These are phyloP conservation scores for Apocynum venetum DNA, from an alignment of 257 asterid genomes.

Conservation along the genomic window DNA sequence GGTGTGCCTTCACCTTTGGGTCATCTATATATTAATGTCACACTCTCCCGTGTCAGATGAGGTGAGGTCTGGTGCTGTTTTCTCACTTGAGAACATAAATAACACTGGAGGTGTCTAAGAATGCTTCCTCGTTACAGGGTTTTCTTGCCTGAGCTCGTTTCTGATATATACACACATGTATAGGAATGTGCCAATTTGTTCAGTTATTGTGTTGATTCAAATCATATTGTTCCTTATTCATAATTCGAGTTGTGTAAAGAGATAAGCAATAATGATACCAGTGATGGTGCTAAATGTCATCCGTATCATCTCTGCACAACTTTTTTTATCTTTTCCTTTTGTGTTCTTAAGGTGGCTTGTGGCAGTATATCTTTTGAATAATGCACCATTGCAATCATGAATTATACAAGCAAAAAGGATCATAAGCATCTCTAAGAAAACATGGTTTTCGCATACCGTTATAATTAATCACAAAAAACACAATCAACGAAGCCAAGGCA, in stretches of 20 bases:
- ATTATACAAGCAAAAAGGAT: background rate
- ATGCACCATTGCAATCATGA: background rate
- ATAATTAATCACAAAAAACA: background rate
- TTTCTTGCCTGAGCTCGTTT: background rate
- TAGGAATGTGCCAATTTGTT: slow-evolving; percentile 7
- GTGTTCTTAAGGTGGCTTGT: too few species aligned
- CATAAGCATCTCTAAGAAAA: background rate
- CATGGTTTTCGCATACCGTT: background rate
- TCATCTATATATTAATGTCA: slow-evolving; percentile 58
- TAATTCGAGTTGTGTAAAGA: background rate
- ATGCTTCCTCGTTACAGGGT: background rate
- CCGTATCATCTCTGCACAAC: too few species aligned
- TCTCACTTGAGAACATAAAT: slow-evolving; percentile 82
- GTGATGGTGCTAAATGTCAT: too few species aligned
- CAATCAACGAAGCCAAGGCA: background rate
- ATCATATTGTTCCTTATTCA: background rate
- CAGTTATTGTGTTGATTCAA: background rate
- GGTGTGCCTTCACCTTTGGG: slow-evolving; percentile 87
- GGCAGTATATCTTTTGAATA: too few species aligned
- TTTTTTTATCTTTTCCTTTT: too few species aligned
- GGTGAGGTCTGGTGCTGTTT: slow-evolving; percentile 38
- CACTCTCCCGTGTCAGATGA: slow-evolving; percentile 60
- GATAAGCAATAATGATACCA: background rate
- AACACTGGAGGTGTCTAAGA: slow-evolving; percentile 60
- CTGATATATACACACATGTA: slow-evolving; percentile 4